Percentiles rank a stretch among this genome's conserved stretches.
phyloP scores from a whole-genome alignment of 345 rosid species.

The Trapa incisa region DNA sequence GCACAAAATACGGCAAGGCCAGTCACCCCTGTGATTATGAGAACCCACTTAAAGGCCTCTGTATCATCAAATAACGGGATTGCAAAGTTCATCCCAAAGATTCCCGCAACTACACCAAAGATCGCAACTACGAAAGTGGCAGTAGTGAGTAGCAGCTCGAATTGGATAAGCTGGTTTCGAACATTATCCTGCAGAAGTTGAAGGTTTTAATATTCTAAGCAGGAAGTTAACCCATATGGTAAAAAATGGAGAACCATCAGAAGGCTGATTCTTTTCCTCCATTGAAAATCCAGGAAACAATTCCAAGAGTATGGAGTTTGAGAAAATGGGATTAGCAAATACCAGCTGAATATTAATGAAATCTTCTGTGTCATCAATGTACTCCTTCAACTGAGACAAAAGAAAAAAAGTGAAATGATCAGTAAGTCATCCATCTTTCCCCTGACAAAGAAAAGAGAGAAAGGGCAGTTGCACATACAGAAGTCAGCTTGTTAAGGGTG shows the following conservation, averaged over 20 bases:
- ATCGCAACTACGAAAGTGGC: constrained; percentile 94
- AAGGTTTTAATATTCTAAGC: neutral
- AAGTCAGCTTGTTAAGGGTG: constrained; percentile 86
- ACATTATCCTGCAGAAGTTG: constrained; percentile 66
- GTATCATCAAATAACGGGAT: constrained; percentile 58
- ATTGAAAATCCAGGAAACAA: neutral
- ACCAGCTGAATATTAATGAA: constrained; percentile 97
- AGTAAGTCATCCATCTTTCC: neutral
- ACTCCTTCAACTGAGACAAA: constrained; percentile 78
- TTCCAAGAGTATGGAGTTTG: neutral
- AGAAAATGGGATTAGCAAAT: constrained; percentile 7
- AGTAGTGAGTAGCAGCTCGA: constrained; percentile 81
- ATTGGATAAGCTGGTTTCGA: constrained; percentile 92
- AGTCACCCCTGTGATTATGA: constrained; percentile 47
- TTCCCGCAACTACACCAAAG: constrained; percentile 94
- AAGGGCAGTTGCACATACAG: constrained; percentile 21
- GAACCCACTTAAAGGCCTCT: constrained; percentile 82
- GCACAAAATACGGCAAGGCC: constrained; percentile 61
- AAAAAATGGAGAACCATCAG: neutral
- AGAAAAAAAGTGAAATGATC: constrained; percentile 1
- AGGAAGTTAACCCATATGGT: neutral
- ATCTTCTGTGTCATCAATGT: constrained; percentile 93
- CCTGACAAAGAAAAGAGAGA: neutral
- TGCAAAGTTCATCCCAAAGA: constrained; percentile 86
- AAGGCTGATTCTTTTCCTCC: neutral